Base-by-base conservation (phyloP, 352 stramenopile genomes). In the Globisporangium cystogenes region DNA sequence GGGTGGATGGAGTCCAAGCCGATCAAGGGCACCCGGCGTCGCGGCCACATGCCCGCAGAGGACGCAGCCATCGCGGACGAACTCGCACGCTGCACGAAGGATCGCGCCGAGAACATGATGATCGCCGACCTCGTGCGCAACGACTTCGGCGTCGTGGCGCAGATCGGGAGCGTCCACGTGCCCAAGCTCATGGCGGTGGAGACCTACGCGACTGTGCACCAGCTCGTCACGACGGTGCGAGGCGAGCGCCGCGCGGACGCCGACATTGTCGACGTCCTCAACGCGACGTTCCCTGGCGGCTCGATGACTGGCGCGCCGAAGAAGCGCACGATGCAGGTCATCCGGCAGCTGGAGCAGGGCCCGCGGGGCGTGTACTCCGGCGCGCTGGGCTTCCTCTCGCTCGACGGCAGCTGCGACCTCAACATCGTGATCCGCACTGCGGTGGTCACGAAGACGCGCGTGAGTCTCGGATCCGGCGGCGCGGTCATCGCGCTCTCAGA, bases 271-370 rank as follows among this genome's bases (percentile, higher is more conserved):
- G 94, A 99, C 66, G 83, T 97, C 7, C 67, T 99, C 23, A 62
- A 76, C 8, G 92, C 95, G n/a, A 95, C 90, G 20, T 99, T 99
- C 61, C 96, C 96, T 3, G 93, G 95, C 37, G 96, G 96, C 3
- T 98, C 94, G 11, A 99, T 99, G 96, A 99, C 96, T 12, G 96
- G 96, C 20, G 96, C 96, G 11, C 96, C 96, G 10, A 99, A 99
- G 70, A 83, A 95, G 43, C 87, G 95, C 39, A 98, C 94, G 6
- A 98, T 99, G 88, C 80, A 98, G 52, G 90, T 99, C 44, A 95
- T 99, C 33, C 74, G 97, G 43, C 62, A 94, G 29, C 72, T 99
- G 15, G 96, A 99, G 55, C 59, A 74, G 40, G 64, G 73, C 2
- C 74, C 72, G 3, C 82, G 96, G n/a, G 96, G 96, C 20, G 87